Base-by-base conservation (phyloP, 192 early-diverging fungal species). In the Linnemannia schmuckeri region DNA sequence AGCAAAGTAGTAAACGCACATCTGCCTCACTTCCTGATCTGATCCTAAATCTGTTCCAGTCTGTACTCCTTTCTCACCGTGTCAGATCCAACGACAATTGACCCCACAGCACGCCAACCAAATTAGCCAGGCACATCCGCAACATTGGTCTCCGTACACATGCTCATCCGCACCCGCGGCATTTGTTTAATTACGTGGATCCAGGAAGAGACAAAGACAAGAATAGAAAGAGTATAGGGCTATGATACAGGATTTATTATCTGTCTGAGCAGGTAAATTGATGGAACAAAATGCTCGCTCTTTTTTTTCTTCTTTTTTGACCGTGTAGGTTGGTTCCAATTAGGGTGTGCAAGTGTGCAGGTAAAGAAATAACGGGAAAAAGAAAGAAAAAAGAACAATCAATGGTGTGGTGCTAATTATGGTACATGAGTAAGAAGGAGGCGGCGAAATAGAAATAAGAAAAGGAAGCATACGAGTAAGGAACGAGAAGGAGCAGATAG, bases 361-460 rank as follows among this genome's bases (percentile, higher is more conserved):
- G 49, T 74, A 75, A 24, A 70, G 37, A 12, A 49, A 69, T 38
- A 73, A 46, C 17, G 74, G n/a, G 55, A 55, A 46, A 41, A 81
- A 54, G 30, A 46, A 38, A 46, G 61, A 42, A 38, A 75, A 38
- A 27, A 49, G 0, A 42, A 63, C 17, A 38, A 76, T 33, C 33
- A 37, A 17, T 40, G 22, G 37, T 74, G 46, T 22, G 30, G 27
- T 66, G 61, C 61, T 66, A 66, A 30, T 74, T 74, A 47, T 74
- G 46, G 42, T 57, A 54, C 49, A 57, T 46, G 33, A 68, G 75
- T 55, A 30, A 42, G 37, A 18, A 70, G 17, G 37, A 38, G 33
- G 18, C 69, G 69, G 33, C 15, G 37, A 38, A 22, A 70, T 38
- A 12, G n/a, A 44, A 46, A 15, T 27, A 57, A 55, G 27, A 49